Percentiles rank a stretch among this genome's conserved stretches.
Evolutionary conservation across 106 monocot species (phyloP).

Genomic region (Agapanthus africanus): DNA sequence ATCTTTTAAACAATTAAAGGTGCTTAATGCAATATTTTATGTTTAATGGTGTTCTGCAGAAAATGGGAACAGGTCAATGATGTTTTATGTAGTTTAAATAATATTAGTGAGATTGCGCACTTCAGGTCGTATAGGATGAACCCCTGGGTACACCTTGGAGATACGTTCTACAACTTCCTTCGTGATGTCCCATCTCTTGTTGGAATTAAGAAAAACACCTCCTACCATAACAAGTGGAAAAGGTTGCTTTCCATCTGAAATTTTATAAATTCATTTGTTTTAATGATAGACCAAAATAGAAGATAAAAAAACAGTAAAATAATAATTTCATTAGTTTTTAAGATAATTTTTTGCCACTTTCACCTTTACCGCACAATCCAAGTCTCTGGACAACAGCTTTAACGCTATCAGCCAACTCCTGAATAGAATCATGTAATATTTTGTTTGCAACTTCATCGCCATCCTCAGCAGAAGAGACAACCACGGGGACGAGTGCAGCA

Average conservation of each 20-base stretch:
- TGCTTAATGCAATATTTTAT: too few relatives aligned
- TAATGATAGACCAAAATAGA: too few relatives aligned
- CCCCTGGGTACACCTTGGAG: slow-evolving; percentile 59
- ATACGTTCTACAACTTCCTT: slow-evolving; percentile 64
- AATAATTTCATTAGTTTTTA: too few relatives aligned
- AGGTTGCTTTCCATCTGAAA: slow-evolving; percentile 69
- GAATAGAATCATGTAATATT: slow-evolving; percentile 61
- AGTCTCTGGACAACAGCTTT: slow-evolving; percentile 82
- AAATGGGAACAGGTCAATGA: too few relatives aligned
- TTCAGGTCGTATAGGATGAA: slow-evolving; percentile 74
- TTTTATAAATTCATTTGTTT: too few relatives aligned
- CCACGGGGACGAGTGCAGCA: slow-evolving; percentile 90
- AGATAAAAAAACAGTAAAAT: too few relatives aligned
- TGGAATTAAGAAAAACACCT: slow-evolving; percentile 82
- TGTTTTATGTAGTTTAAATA: too few relatives aligned
- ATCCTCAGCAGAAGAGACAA: slow-evolving; percentile 78
- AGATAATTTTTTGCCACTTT: background rate
- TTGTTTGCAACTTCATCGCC: slow-evolving; percentile 92
- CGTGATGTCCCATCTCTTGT: slow-evolving; percentile 76
- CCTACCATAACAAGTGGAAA: slow-evolving; percentile 99
- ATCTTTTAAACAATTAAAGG: too few relatives aligned
- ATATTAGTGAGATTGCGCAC: too few relatives aligned
- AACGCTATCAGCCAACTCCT: slow-evolving; percentile 78
- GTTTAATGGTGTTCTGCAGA: too few relatives aligned
- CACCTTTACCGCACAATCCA: slow-evolving; percentile 81